phyloP scores from a whole-genome alignment of 768 basidiomycete genomes.

The Cyathus striatus region DNA sequence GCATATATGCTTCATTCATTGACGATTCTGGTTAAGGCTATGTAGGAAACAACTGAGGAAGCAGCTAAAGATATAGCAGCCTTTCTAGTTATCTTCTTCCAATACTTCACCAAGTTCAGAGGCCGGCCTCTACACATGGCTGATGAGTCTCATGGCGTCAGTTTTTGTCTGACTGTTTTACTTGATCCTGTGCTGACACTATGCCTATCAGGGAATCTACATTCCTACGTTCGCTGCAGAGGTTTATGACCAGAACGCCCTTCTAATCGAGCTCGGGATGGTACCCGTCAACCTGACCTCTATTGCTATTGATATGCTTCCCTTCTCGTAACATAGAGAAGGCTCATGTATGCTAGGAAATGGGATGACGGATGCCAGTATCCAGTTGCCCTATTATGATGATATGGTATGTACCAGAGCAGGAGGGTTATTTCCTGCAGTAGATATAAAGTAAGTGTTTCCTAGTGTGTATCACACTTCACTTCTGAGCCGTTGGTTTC shows the following conservation, averaged over 20 bases:
- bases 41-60: constrained; percentile 63
- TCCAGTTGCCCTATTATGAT: constrained; percentile 32
- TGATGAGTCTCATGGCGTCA: constrained; percentile 75
- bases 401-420: constrained; percentile 54
- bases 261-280: constrained; percentile 46
- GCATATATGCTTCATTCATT: constrained; percentile 10
- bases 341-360: no score
- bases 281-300: constrained; percentile 60
- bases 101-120: constrained; percentile 67
- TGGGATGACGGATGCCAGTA: constrained; percentile 54
- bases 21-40: not conserved
- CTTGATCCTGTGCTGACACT: not conserved
- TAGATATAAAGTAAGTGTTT: constrained; percentile 37
- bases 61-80: constrained; percentile 68
- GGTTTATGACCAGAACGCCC: constrained; percentile 67
- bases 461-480: no score
- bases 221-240: constrained; percentile 73
- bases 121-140: constrained; percentile 61
- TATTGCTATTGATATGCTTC: constrained; percentile 56
- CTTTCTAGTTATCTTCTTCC: constrained; percentile 70
- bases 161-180: no score
- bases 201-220: constrained; percentile 63
- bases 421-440: constrained; percentile 40
- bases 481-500: no score
- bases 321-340: not conserved